Evolutionary conservation across 2,329 filamentous ascomycete species (phyloP), one percentile per base, ranked within the genome.

Genomic region (Penicillium italicum): DNA sequence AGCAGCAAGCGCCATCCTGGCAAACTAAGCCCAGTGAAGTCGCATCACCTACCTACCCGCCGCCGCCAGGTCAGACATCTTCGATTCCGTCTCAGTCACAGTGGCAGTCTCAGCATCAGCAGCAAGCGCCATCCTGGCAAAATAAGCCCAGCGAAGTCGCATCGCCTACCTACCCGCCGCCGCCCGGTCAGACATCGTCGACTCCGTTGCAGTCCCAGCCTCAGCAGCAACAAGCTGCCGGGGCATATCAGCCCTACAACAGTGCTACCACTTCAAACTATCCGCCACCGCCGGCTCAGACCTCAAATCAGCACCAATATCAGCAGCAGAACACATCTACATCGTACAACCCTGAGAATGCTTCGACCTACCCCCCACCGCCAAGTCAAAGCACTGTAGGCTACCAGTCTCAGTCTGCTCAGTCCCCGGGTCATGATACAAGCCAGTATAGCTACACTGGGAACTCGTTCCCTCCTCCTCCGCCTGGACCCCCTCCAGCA

Each of bases 391-490:
- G n/a, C 18, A 34, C 47, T 14, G 48, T 20, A 36, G 12, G 18
- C 16, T 36, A 55, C 33, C 53, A 44, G 22, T 9, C 53, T 1
- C 44, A 52, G 20, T 44, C 59, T 14, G 20, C 37, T n/a, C 57
- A 59, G 38, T 43, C 62, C 1, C 52, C 52, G 4, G 56, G 49
- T 11, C 57, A 63, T 11, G 51, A 50, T 2, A 34, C 54, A 5
- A 36, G 55, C 12, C 66, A 65, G 14, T 68, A 72, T 44, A 62
- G 62, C 20, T 69, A 69, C 57, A 62, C 66, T 48, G 71, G 69
- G 9, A 62, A 71, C 42, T 73, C 73, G 4, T 73, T 72, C 61
- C 73, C 74, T 9, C 74, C 73, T 26, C 74, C 73, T 14, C 74
- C 73, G n/a, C 60, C 72, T 26, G 73, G 73, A 4, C 65, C 67